Percentiles rank a stretch among this genome's conserved stretches.
These are phyloP conservation scores for Penicillium bovifimosum DNA, from an alignment of 495 filamentous ascomycete species.

Conservation along the genomic window DNA sequence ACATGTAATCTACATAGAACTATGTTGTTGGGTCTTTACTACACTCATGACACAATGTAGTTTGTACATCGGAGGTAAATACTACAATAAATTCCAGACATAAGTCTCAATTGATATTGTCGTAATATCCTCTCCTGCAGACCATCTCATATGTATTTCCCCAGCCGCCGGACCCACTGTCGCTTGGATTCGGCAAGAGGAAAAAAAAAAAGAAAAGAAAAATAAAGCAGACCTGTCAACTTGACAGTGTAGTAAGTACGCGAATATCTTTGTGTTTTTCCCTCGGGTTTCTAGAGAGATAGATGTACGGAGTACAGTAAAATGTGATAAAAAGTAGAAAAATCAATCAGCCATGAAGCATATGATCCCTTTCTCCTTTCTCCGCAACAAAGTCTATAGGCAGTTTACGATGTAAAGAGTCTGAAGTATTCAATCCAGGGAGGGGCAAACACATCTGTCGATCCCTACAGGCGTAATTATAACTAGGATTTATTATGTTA, in stretches of 20 bases:
- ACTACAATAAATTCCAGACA: no score
- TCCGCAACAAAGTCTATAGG: no score
- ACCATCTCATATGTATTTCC: not conserved
- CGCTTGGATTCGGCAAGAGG: not conserved
- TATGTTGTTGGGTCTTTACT: no score
- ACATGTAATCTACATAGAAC: not conserved
- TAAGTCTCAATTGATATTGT: no score
- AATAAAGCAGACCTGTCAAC: constrained; percentile 23
- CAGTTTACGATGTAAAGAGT: not conserved
- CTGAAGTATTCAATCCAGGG: constrained; percentile 12
- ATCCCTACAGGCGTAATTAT: constrained; percentile 19
- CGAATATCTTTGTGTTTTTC: not conserved
- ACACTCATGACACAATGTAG: no score
- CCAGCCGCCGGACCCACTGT: constrained; percentile 6
- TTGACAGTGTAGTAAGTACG: not conserved
- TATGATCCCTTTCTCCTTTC: no score
- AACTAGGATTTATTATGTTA: constrained; percentile 2
- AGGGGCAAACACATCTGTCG: constrained; percentile 26
- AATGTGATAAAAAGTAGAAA: no score
- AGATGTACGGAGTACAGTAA: not conserved
- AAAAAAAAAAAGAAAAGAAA: constrained; percentile 11
- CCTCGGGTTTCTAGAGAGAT: not conserved
- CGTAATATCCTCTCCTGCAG: not conserved
- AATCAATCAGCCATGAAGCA: no score
- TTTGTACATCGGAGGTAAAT: no score